These are phyloP conservation scores for Magnusiomyces paraingens DNA, from an alignment of 1,139 yeast genomes.

Conservation along the genomic window DNA sequence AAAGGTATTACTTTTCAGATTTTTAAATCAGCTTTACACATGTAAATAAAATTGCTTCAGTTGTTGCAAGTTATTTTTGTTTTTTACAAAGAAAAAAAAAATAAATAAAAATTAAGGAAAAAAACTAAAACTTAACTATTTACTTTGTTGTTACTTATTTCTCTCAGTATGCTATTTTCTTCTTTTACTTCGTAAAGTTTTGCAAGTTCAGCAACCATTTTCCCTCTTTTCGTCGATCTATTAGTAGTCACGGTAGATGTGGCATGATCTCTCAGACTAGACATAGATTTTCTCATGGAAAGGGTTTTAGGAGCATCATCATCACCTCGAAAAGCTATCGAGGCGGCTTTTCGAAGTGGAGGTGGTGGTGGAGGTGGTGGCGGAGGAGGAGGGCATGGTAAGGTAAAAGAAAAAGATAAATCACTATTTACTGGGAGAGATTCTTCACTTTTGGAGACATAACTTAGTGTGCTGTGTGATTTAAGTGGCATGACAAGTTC, in stretches of 20 bases:
- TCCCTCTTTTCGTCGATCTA: slow-evolving; percentile 26
- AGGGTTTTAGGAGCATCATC: neutral
- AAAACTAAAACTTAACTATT: neutral
- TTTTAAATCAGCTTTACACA: neutral
- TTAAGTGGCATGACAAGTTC: neutral
- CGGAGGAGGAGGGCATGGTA: neutral
- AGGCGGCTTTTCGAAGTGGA: slow-evolving; percentile 13
- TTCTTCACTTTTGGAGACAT: neutral
- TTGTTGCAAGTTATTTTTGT: neutral
- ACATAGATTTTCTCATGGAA: slow-evolving; percentile 3
- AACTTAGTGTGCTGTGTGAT: neutral
- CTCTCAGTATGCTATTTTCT: neutral
- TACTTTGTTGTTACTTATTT: neutral
- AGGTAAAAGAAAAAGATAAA: neutral
- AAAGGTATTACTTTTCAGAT: no score
- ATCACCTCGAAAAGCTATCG: slow-evolving; percentile 10
- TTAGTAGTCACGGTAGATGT: slow-evolving; percentile 1
- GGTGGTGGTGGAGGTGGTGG: slow-evolving; percentile 6
- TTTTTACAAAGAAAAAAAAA: neutral
- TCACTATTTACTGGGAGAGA: neutral
- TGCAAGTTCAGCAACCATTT: slow-evolving; percentile 32
- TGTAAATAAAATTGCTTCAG: no score
- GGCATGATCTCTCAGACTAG: neutral
- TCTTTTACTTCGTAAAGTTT: slow-evolving; percentile 26
- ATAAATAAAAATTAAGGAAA: neutral